phyloP scores from a whole-genome alignment of 805 yeast species.

The Huiozyma naganishii region DNA sequence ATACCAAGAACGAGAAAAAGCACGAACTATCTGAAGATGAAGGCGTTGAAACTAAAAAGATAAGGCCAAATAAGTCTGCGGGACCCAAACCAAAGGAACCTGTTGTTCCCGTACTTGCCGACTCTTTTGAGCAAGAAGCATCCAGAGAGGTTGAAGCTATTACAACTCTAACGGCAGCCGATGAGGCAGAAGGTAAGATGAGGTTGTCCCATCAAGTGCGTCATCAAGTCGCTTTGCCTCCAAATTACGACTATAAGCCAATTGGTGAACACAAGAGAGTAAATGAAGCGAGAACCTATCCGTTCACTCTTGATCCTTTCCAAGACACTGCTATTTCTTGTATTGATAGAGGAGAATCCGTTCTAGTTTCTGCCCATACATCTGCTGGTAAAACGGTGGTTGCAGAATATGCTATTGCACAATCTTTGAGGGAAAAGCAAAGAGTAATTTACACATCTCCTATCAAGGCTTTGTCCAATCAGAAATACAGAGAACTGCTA shows the following conservation, averaged over 20 bases:
- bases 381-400: conserved; percentile 97
- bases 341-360: conserved; percentile 89
- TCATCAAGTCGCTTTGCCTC: conserved; percentile 95
- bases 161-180: conserved; percentile 44
- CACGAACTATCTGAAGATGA: conserved; percentile 12
- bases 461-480: conserved; percentile 88
- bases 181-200: conserved; percentile 40
- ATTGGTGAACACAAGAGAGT: conserved; percentile 75
- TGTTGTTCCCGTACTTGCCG: conserved; percentile 69
- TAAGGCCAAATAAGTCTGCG: conserved; percentile 13
- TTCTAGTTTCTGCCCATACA: conserved; percentile 93
- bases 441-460: conserved; percentile 94
- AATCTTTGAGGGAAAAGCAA: conserved; percentile 81
- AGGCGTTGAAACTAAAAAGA: conserved; percentile 3
- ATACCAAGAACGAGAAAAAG: conserved; percentile 8
- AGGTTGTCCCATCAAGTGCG: conserved; percentile 86
- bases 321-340: conserved; percentile 95
- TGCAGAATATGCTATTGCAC: conserved; percentile 95
- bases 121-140: conserved; percentile 80
- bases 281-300: conserved; percentile 79
- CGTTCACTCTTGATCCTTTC: conserved; percentile 90
- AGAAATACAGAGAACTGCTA: conserved; percentile 80
- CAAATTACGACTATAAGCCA: conserved; percentile 78
- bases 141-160: conserved; percentile 81
- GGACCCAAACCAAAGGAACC: conserved; percentile 35